A percentile compares a stretch with the other conserved stretches of the same genome.
Conservation (phyloP, 345 rosid genomes). For the Jatropha curcas region DNA sequence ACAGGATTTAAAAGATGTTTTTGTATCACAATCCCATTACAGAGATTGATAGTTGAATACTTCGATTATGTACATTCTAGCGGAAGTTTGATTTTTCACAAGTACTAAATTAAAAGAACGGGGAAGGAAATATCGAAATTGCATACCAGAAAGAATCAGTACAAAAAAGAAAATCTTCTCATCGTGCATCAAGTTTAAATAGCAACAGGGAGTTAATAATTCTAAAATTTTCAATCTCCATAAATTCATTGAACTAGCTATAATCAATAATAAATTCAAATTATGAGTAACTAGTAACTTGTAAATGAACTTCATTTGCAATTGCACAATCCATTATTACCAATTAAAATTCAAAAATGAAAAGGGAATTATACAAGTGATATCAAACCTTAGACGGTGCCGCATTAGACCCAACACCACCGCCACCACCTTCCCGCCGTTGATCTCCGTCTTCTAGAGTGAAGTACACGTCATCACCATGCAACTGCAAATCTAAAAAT, state of each 20-base stretch:
- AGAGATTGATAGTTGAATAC: no score
- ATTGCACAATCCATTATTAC: no score
- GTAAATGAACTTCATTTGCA: no score
- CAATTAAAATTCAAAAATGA: background rate
- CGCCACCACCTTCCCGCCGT: constrained; percentile 49
- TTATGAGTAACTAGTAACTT: no score
- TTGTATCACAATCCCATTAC: no score
- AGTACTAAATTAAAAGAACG: background rate
- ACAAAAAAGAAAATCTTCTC: background rate
- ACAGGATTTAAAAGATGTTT: no score
- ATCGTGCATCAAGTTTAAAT: background rate
- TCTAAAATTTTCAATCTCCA: no score
- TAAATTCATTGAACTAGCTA: no score
- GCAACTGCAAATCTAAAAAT: constrained; percentile 73
- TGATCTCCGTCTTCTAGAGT: constrained; percentile 64
- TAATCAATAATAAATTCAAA: no score
- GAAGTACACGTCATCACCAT: constrained; percentile 82
- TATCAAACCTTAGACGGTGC: constrained; percentile 50
- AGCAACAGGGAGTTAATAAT: background rate
- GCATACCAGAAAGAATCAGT: background rate
- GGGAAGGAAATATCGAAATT: background rate
- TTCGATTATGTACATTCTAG: no score
- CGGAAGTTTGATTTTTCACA: no score
- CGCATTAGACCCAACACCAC: constrained; percentile 30
- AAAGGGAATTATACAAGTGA: background rate